phyloP scores from a whole-genome alignment of 1,284 basidiomycete genomes.

The Wolfiporia cocos region DNA sequence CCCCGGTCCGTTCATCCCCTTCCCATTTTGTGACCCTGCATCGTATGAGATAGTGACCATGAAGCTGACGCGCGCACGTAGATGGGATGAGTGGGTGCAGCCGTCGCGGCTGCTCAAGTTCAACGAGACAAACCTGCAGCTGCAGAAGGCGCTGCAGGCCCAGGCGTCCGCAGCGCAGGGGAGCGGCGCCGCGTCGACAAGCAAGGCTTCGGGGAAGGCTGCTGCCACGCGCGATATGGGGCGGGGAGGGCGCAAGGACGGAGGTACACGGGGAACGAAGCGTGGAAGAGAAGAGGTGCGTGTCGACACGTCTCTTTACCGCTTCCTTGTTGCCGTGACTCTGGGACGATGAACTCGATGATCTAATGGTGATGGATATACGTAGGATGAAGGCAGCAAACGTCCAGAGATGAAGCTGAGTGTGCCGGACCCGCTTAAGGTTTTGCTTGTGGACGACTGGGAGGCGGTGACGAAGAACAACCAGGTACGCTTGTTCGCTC shows the following conservation, averaged over 20 bases:
- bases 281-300: conserved; percentile 55
- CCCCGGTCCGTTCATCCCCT: too few species aligned
- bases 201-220: conserved; percentile 24
- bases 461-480: conserved; percentile 95
- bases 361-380: conserved; percentile 1
- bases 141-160: conserved; percentile 53
- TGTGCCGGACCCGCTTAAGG: conserved; percentile 87
- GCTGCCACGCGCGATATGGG: conserved; percentile 31
- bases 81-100: conserved; percentile 99
- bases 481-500: conserved; percentile 47
- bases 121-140: conserved; percentile 80
- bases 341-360: background rate
- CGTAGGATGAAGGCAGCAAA: conserved; percentile 56
- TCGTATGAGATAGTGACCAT: conserved; percentile 1
- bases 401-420: conserved; percentile 89
- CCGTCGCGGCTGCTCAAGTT: conserved; percentile 79
- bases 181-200: conserved; percentile 17
- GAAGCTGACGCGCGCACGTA: too few species aligned
- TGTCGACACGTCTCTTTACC: conserved; percentile 9
- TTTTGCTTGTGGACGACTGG: conserved; percentile 95
- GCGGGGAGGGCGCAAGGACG: conserved; percentile 37
- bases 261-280: conserved; percentile 54
- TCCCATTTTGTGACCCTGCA: background rate
- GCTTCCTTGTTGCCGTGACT: background rate
- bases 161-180: conserved; percentile 24